A percentile compares a stretch with the other conserved stretches of the same genome.
Conservation (phyloP, 139 green algal genomes). For the Picochlorum sp. region DNA sequence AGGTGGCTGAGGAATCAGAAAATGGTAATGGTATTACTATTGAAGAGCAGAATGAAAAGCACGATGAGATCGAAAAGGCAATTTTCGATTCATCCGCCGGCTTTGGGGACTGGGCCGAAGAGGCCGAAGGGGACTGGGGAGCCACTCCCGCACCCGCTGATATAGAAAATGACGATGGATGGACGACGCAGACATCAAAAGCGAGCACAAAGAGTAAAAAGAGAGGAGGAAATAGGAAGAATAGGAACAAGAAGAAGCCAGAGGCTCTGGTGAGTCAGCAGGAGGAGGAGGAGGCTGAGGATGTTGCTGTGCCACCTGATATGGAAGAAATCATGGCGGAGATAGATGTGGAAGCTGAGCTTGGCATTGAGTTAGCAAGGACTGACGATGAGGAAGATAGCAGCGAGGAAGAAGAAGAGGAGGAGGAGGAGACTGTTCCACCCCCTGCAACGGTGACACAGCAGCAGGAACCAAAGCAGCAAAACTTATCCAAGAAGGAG, state of each 20-base stretch:
- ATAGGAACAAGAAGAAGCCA: too few species aligned
- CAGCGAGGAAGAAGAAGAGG: conserved; percentile 27
- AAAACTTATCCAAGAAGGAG: conserved; percentile 44
- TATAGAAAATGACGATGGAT: conserved; percentile 18
- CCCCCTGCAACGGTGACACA: not conserved
- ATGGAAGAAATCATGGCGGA: conserved; percentile 4
- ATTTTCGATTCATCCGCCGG: conserved; percentile 22
- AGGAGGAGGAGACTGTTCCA: conserved; percentile 18
- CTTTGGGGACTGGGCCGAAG: conserved; percentile 29
- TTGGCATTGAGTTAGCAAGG: conserved; percentile 41
- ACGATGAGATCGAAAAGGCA: conserved; percentile 27
- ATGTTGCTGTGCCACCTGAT: not conserved
- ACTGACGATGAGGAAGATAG: conserved; percentile 38
- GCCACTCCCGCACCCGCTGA: not conserved
- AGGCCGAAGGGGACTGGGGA: conserved; percentile 23
- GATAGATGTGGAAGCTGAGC: conserved; percentile 35
- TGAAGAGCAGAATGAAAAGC: conserved; percentile 13
- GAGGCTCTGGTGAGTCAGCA: not conserved
- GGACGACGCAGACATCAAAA: not conserved
- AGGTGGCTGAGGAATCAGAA: conserved; percentile 12
- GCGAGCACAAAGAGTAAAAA: conserved; percentile 6
- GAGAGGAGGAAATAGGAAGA: too few species aligned
- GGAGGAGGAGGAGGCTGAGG: not conserved
- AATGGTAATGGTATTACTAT: not conserved
- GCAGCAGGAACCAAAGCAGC: conserved; percentile 4